phyloP scores from a whole-genome alignment of 2,329 filamentous ascomycete species.

The Aspergillus fructus region DNA sequence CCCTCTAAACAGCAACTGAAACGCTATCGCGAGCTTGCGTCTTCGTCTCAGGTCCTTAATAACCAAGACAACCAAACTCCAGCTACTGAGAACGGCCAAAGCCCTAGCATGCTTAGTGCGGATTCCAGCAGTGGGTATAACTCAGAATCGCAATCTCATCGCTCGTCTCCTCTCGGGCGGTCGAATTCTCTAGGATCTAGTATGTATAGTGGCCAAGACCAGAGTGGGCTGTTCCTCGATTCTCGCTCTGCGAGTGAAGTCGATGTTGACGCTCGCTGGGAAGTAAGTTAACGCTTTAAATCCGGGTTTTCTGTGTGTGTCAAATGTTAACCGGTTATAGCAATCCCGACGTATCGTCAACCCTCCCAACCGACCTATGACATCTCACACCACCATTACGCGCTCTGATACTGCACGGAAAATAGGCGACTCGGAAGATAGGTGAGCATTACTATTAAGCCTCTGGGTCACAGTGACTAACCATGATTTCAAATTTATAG shows the following conservation, averaged over 20 bases:
- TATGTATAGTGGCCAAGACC: slow-evolving; percentile 23
- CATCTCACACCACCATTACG: slow-evolving; percentile 27
- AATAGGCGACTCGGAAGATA: slow-evolving; percentile 31
- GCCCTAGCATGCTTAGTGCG: slow-evolving; percentile 30
- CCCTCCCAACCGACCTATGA: slow-evolving; percentile 30
- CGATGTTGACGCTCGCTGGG: slow-evolving; percentile 39
- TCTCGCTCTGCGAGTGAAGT: slow-evolving; percentile 36
- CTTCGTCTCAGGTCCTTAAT: slow-evolving; percentile 66
- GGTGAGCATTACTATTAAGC: slow-evolving; percentile 21
- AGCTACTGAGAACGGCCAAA: slow-evolving; percentile 30
- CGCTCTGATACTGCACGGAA: slow-evolving; percentile 23
- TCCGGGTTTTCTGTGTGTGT: neutral
- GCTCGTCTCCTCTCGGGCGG: slow-evolving; percentile 36
- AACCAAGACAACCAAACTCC: slow-evolving; percentile 30
- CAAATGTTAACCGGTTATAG: slow-evolving; percentile 22
- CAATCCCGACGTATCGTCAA: slow-evolving; percentile 36
- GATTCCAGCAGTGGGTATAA: slow-evolving; percentile 39
- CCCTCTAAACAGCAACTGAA: slow-evolving; percentile 77
- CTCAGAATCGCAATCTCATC: slow-evolving; percentile 37
- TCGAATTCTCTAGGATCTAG: slow-evolving; percentile 38
- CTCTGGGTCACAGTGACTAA: slow-evolving; percentile 4
- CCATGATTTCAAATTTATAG: slow-evolving; percentile 12
- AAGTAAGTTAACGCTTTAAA: slow-evolving; percentile 28
- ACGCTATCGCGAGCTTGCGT: slow-evolving; percentile 80
- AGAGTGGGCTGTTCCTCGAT: slow-evolving; percentile 27